Base-by-base conservation (phyloP, 495 filamentous ascomycete genomes). In the Penicillium odoratum region DNA sequence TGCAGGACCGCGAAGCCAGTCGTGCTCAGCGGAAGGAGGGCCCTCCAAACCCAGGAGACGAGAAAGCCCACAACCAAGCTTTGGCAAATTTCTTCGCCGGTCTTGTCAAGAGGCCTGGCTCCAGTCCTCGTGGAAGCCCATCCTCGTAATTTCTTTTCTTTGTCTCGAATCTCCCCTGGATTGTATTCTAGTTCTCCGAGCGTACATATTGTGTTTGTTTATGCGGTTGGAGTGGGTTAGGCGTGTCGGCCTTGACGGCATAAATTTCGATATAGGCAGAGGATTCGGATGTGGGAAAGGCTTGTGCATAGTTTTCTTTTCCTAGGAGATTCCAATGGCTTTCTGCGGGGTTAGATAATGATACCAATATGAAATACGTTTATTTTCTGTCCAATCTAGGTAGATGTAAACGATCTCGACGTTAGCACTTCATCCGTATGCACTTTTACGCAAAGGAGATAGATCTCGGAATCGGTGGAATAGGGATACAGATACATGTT, bases 81-180 rank as follows among this genome's bases (percentile, higher is more conserved):
- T 63, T 90, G 56, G 84, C 83, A 10, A 83, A 79, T 51, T 91
- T 90, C 74, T 91, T 91, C 61, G 80, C 78, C 7, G 81, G 80
- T 1, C 70, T 90, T 28, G 83, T 88, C 62, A 88, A 86, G 64
- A 87, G 83, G 56, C 75, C 74, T 33, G 65, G 69, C 25, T 61
- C 67, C 34, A 78, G 74, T 58, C 74, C 77, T 34, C 77, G 77
- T 38, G 72, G 73, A 26, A 77, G 74, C 51, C 73, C 74, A 3
- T 77, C 75, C 43, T 60, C 69, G 51, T 78, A 63, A 69, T 57
- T 43, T 45, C 29, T 50, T 3, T 40, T 48, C 33, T 48, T 36
- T 13, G 18, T 38, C 45, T 48, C 11, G 46, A 28, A 31, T 48
- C 15, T 57, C 10, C 48, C 28, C 38, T 55, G 60, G 62, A 56